phyloP scores from a whole-genome alignment of 139 green algal species.

The Eudorina sp. region DNA sequence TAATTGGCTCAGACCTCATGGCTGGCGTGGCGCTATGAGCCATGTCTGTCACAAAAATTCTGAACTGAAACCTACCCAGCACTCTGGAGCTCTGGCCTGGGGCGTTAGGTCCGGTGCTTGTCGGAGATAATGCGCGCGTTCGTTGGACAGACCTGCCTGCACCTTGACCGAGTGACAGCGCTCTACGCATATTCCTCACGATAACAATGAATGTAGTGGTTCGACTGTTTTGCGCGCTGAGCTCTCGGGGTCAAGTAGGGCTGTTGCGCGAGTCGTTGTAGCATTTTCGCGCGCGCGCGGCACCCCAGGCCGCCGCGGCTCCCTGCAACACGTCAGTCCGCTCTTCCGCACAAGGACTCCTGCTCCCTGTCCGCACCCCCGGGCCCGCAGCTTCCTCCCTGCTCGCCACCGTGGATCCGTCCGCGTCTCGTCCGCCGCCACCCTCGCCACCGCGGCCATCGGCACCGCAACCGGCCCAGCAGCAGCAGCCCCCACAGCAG shows the following conservation, averaged over 20 bases:
- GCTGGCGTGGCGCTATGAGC: no score
- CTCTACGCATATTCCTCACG: neutral
- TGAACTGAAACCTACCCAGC: no score
- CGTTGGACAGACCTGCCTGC: neutral
- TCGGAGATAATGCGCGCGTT: neutral
- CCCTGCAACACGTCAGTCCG: no score
- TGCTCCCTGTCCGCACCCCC: no score
- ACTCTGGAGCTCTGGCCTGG: no score
- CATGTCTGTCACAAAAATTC: no score
- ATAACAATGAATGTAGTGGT: neutral
- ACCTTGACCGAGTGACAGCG: neutral
- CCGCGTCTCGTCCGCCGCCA: neutral
- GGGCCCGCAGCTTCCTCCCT: neutral
- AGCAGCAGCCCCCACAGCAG: neutral
- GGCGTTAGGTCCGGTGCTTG: no score
- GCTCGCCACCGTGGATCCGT: slow-evolving; percentile 1
- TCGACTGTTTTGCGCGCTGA: neutral
- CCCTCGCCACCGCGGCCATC: neutral
- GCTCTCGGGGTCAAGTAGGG: neutral
- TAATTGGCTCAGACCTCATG: no score
- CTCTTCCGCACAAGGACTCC: no score
- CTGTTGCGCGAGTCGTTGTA: neutral
- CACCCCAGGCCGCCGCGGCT: no score
- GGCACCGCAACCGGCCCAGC: neutral
- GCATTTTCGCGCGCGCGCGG: neutral